Evolutionary conservation across 176 grass and related monocot species (phyloP).

Genomic region (Lolium multiflorum): DNA sequence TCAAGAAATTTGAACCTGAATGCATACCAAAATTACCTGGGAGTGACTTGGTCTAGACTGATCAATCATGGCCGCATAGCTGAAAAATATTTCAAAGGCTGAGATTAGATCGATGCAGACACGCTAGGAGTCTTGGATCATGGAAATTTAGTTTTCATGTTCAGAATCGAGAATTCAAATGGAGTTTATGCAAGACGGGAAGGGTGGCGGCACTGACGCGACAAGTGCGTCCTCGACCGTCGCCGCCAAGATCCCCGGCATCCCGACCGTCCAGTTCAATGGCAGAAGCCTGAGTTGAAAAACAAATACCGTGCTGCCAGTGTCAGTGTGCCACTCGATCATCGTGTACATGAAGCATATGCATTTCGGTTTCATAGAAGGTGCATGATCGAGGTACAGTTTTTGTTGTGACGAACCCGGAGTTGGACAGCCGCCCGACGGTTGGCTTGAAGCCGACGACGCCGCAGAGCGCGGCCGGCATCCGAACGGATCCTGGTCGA

Average conservation of each 20-base stretch:
- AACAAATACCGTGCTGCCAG: neutral
- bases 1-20: neutral
- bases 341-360: neutral
- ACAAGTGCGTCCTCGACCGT: conserved; percentile 84
- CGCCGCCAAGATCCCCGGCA: conserved; percentile 83
- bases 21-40: conserved; percentile 45
- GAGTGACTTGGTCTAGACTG: conserved; percentile 35
- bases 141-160: neutral
- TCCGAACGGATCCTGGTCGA: conserved; percentile 73
- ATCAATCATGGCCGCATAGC: conserved; percentile 74
- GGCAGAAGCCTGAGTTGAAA: conserved; percentile 69
- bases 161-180: no score
- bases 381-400: no score
- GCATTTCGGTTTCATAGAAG: no score
- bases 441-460: conserved; percentile 95
- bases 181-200: neutral
- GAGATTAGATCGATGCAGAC: neutral
- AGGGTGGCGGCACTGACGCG: conserved; percentile 60
- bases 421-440: conserved; percentile 67
- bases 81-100: conserved; percentile 18
- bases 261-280: conserved; percentile 93
- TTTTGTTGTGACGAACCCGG: conserved; percentile 43
- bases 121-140: neutral
- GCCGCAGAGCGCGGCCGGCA: conserved; percentile 83
- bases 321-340: neutral